phyloP scores from a whole-genome alignment of 2,329 filamentous ascomycete species.

The Thielaviopsis musarum region DNA sequence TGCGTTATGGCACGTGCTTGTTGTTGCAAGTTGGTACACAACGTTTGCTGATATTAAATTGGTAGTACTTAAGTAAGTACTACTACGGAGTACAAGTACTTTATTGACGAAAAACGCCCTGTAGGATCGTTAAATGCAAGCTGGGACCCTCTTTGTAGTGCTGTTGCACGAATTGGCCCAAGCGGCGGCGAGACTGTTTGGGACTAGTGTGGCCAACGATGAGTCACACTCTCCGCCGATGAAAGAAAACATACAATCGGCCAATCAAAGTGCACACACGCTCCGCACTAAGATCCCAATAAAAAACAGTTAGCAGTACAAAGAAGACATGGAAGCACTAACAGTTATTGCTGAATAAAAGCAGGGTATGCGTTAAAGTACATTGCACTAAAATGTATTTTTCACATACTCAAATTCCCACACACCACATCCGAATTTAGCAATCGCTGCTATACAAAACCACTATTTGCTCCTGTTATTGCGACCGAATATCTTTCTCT shows the following conservation, averaged over 20 bases:
- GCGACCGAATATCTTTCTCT: slow-evolving; percentile 14
- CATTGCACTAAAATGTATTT: not conserved
- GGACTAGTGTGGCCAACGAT: not conserved
- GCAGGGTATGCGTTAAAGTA: not conserved
- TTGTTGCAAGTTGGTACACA: too few relatives aligned
- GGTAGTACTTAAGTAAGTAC: too few relatives aligned
- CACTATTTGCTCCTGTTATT: not conserved
- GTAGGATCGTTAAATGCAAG: not conserved
- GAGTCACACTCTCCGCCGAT: not conserved
- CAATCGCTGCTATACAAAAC: slow-evolving; percentile 12
- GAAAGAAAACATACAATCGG: not conserved
- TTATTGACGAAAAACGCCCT: too few relatives aligned
- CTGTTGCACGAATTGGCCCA: not conserved
- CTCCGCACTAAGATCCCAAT: not conserved
- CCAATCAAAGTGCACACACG: not conserved
- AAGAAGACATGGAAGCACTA: not conserved
- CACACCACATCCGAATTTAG: not conserved
- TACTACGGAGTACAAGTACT: too few relatives aligned
- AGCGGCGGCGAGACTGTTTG: not conserved
- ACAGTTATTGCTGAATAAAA: not conserved
- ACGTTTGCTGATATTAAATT: too few relatives aligned
- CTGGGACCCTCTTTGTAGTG: not conserved
- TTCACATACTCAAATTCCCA: not conserved
- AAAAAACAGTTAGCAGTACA: not conserved
- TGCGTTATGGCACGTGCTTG: too few relatives aligned